These are phyloP conservation scores for Physcia stellaris DNA, from an alignment of 495 filamentous ascomycete genomes.

Conservation along the genomic window DNA sequence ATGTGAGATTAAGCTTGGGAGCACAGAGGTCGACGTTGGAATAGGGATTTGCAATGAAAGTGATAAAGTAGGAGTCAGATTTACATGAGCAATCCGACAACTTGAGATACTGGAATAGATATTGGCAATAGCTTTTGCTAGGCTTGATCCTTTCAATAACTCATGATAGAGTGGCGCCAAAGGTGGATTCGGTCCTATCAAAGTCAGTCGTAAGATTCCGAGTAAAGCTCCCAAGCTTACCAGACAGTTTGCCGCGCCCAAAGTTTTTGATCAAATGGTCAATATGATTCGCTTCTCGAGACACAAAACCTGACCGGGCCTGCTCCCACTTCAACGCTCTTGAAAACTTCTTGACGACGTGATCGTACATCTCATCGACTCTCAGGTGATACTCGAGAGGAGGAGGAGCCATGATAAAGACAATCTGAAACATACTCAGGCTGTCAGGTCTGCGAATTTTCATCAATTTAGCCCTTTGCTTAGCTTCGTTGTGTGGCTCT, in stretches of 20 bases:
- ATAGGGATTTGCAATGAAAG: slow-evolving; percentile 81
- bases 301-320: slow-evolving; percentile 73
- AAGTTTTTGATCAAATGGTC: too few relatives aligned
- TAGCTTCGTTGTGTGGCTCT: slow-evolving; percentile 6
- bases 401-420: slow-evolving; percentile 77
- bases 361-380: slow-evolving; percentile 66
- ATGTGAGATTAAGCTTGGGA: slow-evolving; percentile 51
- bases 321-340: slow-evolving; percentile 87
- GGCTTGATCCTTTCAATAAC: slow-evolving; percentile 58
- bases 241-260: too few relatives aligned
- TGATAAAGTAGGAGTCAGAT: slow-evolving; percentile 42
- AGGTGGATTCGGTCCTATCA: slow-evolving; percentile 4
- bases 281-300: slow-evolving; percentile 75
- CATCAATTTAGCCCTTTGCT: slow-evolving; percentile 26
- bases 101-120: slow-evolving; percentile 69
- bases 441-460: slow-evolving; percentile 29
- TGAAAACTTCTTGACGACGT: slow-evolving; percentile 79
- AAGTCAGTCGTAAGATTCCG: too few relatives aligned
- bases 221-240: too few relatives aligned
- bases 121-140: slow-evolving; percentile 71
- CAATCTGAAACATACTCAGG: slow-evolving; percentile 96
- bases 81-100: slow-evolving; percentile 65
- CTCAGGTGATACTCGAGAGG: slow-evolving; percentile 60
- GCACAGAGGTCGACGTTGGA: slow-evolving; percentile 56
- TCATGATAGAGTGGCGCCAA: slow-evolving; percentile 29